A percentile compares a stretch with the other conserved stretches of the same genome.
phyloP scores from a whole-genome alignment of 345 rosid genomes.

The Mercurialis annua region DNA sequence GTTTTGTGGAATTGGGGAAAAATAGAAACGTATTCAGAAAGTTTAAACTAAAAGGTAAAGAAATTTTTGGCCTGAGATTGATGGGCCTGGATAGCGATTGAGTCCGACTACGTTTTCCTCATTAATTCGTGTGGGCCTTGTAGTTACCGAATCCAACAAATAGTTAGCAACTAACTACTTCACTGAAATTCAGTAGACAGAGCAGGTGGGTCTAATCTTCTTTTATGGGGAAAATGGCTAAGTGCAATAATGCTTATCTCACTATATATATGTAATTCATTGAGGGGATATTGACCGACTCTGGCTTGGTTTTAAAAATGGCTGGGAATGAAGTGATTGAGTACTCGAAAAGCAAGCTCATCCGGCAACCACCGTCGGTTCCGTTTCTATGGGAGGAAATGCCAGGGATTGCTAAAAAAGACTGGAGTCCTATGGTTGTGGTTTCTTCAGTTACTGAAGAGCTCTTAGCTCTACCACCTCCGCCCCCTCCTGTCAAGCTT shows the following conservation, averaged over 20 bases:
- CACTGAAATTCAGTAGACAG: background rate
- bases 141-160: background rate
- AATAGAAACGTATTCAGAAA: no score
- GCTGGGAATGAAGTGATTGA: conserved; percentile 20
- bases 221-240: background rate
- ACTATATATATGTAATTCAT: background rate
- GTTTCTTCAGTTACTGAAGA: conserved; percentile 21
- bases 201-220: conserved; percentile 20
- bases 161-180: background rate
- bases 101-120: background rate
- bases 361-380: conserved; percentile 64
- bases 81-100: background rate
- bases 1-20: no score
- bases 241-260: conserved; percentile 6
- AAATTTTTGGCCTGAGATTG: background rate
- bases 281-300: background rate
- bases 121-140: background rate
- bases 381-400: conserved; percentile 85
- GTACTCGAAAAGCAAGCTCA: conserved; percentile 33
- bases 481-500: conserved; percentile 56
- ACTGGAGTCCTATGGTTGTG: conserved; percentile 52
- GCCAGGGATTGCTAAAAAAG: conserved; percentile 72
- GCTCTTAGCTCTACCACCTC: conserved; percentile 30
- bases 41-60: background rate
- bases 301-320: conserved; percentile 22